phyloP scores from a whole-genome alignment of 495 filamentous ascomycete species.

The Trypethelium eluteriae region DNA sequence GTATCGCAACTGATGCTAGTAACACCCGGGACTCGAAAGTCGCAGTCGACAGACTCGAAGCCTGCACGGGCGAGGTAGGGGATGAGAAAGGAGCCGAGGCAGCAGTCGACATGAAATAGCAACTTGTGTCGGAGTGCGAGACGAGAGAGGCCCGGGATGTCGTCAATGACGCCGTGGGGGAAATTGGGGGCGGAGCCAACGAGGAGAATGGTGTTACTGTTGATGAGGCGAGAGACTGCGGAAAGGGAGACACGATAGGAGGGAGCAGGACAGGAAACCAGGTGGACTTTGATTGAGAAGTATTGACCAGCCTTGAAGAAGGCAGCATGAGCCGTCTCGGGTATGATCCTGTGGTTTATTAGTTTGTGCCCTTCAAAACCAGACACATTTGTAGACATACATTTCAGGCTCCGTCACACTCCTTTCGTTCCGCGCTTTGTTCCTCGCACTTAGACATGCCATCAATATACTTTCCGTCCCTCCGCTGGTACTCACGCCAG shows the following conservation, averaged over 20 bases:
- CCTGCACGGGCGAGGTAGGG: slow-evolving; percentile 87
- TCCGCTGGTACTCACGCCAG: slow-evolving; percentile 84
- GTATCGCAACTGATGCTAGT: slow-evolving; percentile 94
- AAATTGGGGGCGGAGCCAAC: slow-evolving; percentile 96
- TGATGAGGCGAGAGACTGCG: slow-evolving; percentile 75
- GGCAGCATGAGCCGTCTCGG: slow-evolving; percentile 87
- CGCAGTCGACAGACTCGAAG: slow-evolving; percentile 77
- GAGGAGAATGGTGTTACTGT: slow-evolving; percentile 91
- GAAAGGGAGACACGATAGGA: slow-evolving; percentile 73
- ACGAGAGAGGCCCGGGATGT: slow-evolving; percentile 77
- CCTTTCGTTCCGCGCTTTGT: slow-evolving; percentile 78
- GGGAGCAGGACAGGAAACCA: slow-evolving; percentile 81
- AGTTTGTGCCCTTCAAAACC: slow-evolving; percentile 15
- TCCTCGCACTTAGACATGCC: slow-evolving; percentile 79
- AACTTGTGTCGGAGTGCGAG: slow-evolving; percentile 70
- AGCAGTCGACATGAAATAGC: slow-evolving; percentile 95
- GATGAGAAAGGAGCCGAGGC: slow-evolving; percentile 87
- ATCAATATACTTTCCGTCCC: slow-evolving; percentile 95
- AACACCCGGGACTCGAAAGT: slow-evolving; percentile 89
- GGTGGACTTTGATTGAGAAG: slow-evolving; percentile 89
- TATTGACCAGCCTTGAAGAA: slow-evolving; percentile 93
- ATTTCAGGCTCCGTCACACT: slow-evolving; percentile 92
- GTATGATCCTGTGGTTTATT: slow-evolving; percentile 62
- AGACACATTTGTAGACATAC: slow-evolving; percentile 41
- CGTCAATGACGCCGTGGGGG: slow-evolving; percentile 95